Percentiles rank a stretch among this genome's conserved stretches.
Conservation (phyloP, 202 grass and related monocot species). For the Carex arenaria region DNA sequence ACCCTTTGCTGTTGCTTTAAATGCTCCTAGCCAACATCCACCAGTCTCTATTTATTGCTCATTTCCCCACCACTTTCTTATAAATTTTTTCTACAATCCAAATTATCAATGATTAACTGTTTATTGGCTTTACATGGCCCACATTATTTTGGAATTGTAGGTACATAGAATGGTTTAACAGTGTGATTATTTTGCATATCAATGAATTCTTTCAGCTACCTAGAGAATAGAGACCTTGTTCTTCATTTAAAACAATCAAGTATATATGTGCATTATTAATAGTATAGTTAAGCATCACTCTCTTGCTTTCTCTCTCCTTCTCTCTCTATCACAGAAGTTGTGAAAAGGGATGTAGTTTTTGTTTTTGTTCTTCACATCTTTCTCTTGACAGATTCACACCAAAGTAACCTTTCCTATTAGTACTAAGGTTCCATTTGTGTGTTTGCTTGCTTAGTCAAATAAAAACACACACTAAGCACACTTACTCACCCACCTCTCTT, state of each 20-base stretch:
- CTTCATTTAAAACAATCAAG: background rate
- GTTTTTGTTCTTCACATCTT: background rate
- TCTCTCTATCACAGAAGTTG: background rate
- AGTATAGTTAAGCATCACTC: background rate
- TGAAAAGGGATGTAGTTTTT: background rate
- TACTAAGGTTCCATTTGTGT: constrained; percentile 23
- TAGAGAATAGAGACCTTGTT: background rate
- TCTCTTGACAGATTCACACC: constrained; percentile 30
- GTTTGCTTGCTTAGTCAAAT: constrained; percentile 16
- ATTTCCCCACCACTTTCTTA: background rate
- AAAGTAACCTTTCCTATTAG: constrained; percentile 24
- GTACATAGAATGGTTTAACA: too few relatives aligned
- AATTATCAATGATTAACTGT: background rate
- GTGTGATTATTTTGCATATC: background rate
- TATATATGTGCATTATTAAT: background rate
- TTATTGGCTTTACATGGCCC: background rate
- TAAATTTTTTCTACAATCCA: background rate
- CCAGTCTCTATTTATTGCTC: constrained; percentile 23
- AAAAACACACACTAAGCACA: background rate
- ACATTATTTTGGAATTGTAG: background rate
- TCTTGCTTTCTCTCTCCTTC: background rate
- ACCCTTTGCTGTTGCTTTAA: constrained; percentile 12
- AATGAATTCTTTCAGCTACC: background rate
- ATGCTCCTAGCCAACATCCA: constrained; percentile 31
- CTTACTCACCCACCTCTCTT: background rate